These are phyloP conservation scores for Penicillium bovifimosum DNA, from an alignment of 495 filamentous ascomycete genomes.

Conservation along the genomic window DNA sequence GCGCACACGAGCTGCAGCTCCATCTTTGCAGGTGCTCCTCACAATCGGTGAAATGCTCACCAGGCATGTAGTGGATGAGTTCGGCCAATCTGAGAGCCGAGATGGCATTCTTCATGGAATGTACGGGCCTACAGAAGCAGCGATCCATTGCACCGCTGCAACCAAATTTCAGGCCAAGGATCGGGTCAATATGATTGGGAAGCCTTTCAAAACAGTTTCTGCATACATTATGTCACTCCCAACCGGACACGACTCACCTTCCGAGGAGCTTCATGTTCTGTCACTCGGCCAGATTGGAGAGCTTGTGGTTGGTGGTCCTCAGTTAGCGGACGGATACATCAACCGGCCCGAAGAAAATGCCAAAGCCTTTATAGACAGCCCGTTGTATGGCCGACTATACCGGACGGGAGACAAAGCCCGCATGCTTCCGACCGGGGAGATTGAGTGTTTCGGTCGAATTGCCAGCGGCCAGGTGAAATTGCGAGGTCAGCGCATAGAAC, in stretches of 20 bases:
- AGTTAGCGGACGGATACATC: constrained; percentile 74
- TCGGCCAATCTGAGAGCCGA: constrained; percentile 42
- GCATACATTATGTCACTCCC: constrained; percentile 55
- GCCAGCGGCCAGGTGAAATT: constrained; percentile 74
- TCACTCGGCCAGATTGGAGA: constrained; percentile 74
- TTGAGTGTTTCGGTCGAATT: constrained; percentile 81
- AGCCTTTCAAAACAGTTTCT: constrained; percentile 70
- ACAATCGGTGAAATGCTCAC: constrained; percentile 91
- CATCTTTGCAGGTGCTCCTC: constrained; percentile 57
- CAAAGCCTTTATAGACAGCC: constrained; percentile 56
- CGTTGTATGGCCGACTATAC: constrained; percentile 56
- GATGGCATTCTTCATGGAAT: constrained; percentile 65
- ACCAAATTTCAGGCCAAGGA: constrained; percentile 39
- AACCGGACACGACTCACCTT: constrained; percentile 21
- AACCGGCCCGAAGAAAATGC: constrained; percentile 68
- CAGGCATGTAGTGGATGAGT: constrained; percentile 62
- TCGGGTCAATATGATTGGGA: constrained; percentile 61
- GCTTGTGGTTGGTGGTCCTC: constrained; percentile 70
- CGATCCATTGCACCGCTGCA: constrained; percentile 69
- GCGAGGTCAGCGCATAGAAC: constrained; percentile 73
- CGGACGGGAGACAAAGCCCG: constrained; percentile 79
- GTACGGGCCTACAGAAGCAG: constrained; percentile 84
- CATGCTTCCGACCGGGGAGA: constrained; percentile 55
- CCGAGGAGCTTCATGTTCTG: constrained; percentile 43
- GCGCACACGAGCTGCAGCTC: constrained; percentile 53